phyloP scores from a whole-genome alignment of 1,284 basidiomycete species.

The Apiotrichum sp. region DNA sequence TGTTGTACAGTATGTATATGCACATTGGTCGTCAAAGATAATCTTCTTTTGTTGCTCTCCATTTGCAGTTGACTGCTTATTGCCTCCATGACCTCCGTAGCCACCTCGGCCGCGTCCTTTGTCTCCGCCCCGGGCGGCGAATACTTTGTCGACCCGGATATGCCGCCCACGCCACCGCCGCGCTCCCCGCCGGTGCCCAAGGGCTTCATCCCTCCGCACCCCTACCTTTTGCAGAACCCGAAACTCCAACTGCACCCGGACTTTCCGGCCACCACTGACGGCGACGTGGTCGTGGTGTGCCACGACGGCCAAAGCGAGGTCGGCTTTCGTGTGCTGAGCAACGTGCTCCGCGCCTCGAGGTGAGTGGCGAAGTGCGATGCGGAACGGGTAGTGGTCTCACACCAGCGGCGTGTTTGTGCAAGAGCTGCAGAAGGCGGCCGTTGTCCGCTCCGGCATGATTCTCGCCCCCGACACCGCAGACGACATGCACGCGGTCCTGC shows the following conservation, averaged over 20 bases:
- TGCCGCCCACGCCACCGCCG: too few species aligned
- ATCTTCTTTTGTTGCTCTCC: neutral
- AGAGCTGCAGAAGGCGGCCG: neutral
- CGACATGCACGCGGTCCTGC: conserved; percentile 2
- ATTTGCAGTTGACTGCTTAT: too few species aligned
- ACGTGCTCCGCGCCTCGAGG: neutral
- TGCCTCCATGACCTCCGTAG: too few species aligned
- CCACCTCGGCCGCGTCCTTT: too few species aligned
- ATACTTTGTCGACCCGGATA: too few species aligned
- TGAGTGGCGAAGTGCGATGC: neutral
- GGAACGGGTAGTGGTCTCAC: neutral
- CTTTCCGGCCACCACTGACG: neutral
- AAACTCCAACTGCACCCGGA: conserved; percentile 1
- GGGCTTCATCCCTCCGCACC: neutral
- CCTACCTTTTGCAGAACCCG: neutral
- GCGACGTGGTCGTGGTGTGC: conserved; percentile 2
- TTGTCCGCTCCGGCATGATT: neutral
- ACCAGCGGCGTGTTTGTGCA: conserved; percentile 3
- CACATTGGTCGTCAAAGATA: neutral
- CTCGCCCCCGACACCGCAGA: neutral
- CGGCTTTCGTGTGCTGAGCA: conserved; percentile 4
- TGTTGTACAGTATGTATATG: neutral
- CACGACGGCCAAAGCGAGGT: neutral
- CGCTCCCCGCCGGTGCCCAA: too few species aligned
- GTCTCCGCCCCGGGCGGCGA: too few species aligned